Evolutionary conservation across 371 early-diverging fungal genomes (phyloP), one percentile per base, ranked within the genome.

Genomic region (Syncephalastrum contaminatum): DNA sequence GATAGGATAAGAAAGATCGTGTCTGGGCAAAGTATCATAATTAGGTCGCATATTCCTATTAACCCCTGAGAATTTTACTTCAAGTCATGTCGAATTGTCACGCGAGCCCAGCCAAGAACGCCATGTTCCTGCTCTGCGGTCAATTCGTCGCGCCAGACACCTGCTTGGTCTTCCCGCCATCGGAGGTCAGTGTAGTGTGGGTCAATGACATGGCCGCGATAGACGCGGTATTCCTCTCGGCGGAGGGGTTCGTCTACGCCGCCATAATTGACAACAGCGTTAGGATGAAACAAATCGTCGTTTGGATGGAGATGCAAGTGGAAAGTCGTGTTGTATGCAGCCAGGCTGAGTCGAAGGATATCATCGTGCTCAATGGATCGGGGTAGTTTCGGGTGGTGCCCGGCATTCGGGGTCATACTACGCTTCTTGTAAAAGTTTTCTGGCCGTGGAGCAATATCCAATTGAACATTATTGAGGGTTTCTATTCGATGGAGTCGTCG

Each of bases 261-360:
- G 18, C 64, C 41, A 15, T 42, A 39, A 30, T 62, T 67, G 48
- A 70, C 39, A 12, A 76, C 71, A 3, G 90, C 90, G 10, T 90
- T 73, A 0, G 88, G 84, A 63, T 92, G 94, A 40, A 93, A 69
- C 41, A 94, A 59, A 50, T 88, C 88, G 39, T 59, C 51, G 72
- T 93, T 90, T 39, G 89, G 92, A 57, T 81, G 81, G 24, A 94
- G 75, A 58, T 90, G 80, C 50, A 94, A 68, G 48, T 76, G 67
- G 60, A 87, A 88, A 0, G 94, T 90, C 20, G 73, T 75, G 66
- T 92, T 90, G 72, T 74, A 90, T 5, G 91, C 92, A 8, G 61
- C 54, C 43, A 92, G 68, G 14, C 75, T 60, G 5, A 91, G 44
- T 25, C 88, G 83, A 51, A 89, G 59, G 13, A 80, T 79, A 54